These are phyloP conservation scores for Dorcoceras hygrometricum DNA, from an alignment of 257 asterid species.

Conservation along the genomic window DNA sequence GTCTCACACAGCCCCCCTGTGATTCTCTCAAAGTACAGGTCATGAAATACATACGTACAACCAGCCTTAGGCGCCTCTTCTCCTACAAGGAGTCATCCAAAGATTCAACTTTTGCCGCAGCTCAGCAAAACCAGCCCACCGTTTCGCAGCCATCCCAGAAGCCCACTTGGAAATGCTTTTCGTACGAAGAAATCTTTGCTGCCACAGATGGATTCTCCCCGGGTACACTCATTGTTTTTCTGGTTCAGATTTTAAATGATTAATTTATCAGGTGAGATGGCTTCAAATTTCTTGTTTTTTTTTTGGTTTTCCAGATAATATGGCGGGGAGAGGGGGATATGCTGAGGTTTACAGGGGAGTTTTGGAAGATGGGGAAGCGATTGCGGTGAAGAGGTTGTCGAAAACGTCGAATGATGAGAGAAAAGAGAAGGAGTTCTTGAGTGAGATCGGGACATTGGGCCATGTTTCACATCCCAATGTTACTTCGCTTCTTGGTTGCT, in stretches of 20 bases:
- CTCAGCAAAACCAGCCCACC: constrained; percentile 24
- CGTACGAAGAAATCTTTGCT: constrained; percentile 57
- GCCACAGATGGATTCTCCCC: constrained; percentile 77
- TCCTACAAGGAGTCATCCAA: constrained; percentile 45
- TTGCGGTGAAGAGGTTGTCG: constrained; percentile 79
- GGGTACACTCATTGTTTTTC: constrained; percentile 40
- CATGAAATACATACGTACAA: constrained; percentile 73
- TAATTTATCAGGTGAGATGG: background rate
- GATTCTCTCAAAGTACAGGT: constrained; percentile 5
- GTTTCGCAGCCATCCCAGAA: constrained; percentile 33
- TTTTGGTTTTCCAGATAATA: constrained; percentile 40
- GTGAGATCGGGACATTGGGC: constrained; percentile 83
- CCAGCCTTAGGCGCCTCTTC: constrained; percentile 69
- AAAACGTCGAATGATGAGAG: constrained; percentile 70
- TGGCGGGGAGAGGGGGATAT: constrained; percentile 93
- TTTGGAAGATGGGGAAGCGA: constrained; percentile 67
- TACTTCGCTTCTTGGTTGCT: constrained; percentile 73
- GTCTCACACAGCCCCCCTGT: background rate
- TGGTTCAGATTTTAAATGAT: background rate
- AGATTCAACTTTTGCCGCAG: constrained; percentile 25
- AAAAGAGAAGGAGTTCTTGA: constrained; percentile 81
- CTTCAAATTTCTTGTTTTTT: background rate
- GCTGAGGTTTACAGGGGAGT: constrained; percentile 96
- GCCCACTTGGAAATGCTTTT: constrained; percentile 91
- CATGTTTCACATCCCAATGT: constrained; percentile 88